phyloP scores from a whole-genome alignment of 208 protist genomes.

The Leishmania mexicana region DNA sequence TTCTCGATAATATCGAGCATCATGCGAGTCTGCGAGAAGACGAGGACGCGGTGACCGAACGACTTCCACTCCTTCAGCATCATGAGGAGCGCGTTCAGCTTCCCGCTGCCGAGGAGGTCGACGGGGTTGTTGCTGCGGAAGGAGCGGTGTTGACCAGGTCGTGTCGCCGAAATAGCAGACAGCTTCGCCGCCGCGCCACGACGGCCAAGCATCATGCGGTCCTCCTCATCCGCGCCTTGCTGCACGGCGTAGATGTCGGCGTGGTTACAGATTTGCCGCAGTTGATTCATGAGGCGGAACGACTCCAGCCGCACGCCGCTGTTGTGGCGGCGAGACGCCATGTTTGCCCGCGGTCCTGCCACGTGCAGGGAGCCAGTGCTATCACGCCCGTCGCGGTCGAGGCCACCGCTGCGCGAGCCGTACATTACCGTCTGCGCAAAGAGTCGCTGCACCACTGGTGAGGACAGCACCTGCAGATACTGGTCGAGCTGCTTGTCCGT shows the following conservation, averaged over 20 bases:
- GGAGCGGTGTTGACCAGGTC: conserved; percentile 18
- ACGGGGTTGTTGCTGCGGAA: conserved; percentile 79
- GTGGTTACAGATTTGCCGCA: conserved; percentile 88
- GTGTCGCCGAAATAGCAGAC: conserved; percentile 1
- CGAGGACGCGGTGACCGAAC: conserved; percentile 93
- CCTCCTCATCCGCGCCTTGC: conserved; percentile 37
- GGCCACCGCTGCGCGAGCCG: conserved; percentile 31
- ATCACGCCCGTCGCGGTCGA: conserved; percentile 69
- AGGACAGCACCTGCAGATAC: conserved; percentile 92
- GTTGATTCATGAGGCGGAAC: conserved; percentile 68
- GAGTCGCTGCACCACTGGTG: conserved; percentile 63
- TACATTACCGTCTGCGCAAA: conserved; percentile 46
- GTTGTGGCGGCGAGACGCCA: conserved; percentile 36
- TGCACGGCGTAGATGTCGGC: conserved; percentile 69
- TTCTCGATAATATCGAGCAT: conserved; percentile 98
- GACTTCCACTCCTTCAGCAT: conserved; percentile 94
- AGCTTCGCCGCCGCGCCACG: conserved; percentile 6
- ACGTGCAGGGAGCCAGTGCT: conserved; percentile 60
- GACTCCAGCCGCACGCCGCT: conserved; percentile 56
- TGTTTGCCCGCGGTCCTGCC: conserved; percentile 51
- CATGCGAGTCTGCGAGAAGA: conserved; percentile 98
- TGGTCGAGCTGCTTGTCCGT: conserved; percentile 90
- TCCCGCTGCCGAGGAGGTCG: conserved; percentile 83
- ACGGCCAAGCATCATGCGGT: conserved; percentile 19
- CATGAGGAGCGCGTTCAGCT: conserved; percentile 92